These are phyloP conservation scores for Stephanodiscus minutulus DNA, from an alignment of 108 stramenopile genomes.

Conservation along the genomic window DNA sequence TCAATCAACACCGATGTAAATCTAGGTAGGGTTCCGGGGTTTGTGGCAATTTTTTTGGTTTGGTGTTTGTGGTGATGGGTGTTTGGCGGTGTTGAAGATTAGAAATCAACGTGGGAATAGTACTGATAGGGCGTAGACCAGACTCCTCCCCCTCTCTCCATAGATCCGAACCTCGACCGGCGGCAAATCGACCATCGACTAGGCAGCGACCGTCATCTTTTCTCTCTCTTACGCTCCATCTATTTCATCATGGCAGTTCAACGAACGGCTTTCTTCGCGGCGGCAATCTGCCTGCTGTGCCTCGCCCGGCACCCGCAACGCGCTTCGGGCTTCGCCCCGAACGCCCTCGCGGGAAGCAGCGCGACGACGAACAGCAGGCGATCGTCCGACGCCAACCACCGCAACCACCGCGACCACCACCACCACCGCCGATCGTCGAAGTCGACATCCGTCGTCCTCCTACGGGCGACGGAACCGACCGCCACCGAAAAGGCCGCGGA, in stretches of 20 bases:
- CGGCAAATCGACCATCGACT: too few species aligned
- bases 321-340: slow-evolving; percentile 27
- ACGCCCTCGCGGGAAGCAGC: slow-evolving; percentile 12
- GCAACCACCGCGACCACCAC: slow-evolving; percentile 7
- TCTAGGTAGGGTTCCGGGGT: background rate
- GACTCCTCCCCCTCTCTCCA: too few species aligned
- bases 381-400: background rate
- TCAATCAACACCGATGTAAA: background rate
- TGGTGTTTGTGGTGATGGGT: too few species aligned
- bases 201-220: too few species aligned
- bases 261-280: slow-evolving; percentile 24
- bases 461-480: slow-evolving; percentile 11
- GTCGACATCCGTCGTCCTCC: background rate
- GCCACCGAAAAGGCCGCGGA: slow-evolving; percentile 45
- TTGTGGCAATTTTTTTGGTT: too few species aligned
- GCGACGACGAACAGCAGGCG: background rate
- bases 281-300: slow-evolving; percentile 13
- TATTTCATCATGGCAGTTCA: slow-evolving; percentile 27
- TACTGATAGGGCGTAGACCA: too few species aligned
- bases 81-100: too few species aligned
- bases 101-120: too few species aligned
- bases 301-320: slow-evolving; percentile 15
- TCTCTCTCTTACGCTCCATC: background rate
- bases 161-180: too few species aligned
- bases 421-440: slow-evolving; percentile 7